Evolutionary conservation across 1,284 basidiomycete species (phyloP).

Genomic region (Trametes hirsuta): DNA sequence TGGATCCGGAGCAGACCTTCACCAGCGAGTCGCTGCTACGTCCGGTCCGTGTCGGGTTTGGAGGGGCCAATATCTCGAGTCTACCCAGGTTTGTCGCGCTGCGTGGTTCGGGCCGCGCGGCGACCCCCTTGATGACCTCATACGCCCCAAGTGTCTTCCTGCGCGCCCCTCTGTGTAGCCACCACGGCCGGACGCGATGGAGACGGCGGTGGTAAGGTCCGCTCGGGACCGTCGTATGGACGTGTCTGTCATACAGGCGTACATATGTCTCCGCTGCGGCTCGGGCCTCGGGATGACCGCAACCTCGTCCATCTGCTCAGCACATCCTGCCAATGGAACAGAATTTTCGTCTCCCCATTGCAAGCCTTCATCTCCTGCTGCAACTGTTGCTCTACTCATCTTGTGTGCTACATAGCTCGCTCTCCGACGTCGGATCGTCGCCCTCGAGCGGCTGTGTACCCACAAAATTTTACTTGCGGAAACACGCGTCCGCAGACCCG

Average conservation of each 20-base stretch:
- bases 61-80: not conserved
- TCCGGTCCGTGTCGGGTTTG: slow-evolving; percentile 20
- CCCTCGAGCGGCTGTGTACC: not conserved
- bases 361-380: not conserved
- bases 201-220: not conserved
- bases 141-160: slow-evolving; percentile 2
- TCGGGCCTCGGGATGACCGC: not conserved
- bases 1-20: slow-evolving; percentile 1
- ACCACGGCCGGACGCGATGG: not conserved
- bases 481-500: not conserved
- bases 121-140: not conserved
- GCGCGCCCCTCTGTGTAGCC: not conserved
- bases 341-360: not conserved
- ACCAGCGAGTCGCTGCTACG: slow-evolving; percentile 4
- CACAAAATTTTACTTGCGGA: not conserved
- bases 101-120: slow-evolving; percentile 15
- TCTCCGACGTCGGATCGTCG: slow-evolving; percentile 8
- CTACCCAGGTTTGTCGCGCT: not conserved
- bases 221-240: not conserved
- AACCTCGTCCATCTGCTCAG: not conserved
- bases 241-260: not conserved
- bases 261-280: not conserved
- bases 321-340: not conserved
- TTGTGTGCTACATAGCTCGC: not conserved
- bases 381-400: not conserved